Percentiles rank a stretch among this genome's conserved stretches.
These are phyloP conservation scores for Venturia aucupariae DNA, from an alignment of 2,329 filamentous ascomycete genomes.

Conservation along the genomic window DNA sequence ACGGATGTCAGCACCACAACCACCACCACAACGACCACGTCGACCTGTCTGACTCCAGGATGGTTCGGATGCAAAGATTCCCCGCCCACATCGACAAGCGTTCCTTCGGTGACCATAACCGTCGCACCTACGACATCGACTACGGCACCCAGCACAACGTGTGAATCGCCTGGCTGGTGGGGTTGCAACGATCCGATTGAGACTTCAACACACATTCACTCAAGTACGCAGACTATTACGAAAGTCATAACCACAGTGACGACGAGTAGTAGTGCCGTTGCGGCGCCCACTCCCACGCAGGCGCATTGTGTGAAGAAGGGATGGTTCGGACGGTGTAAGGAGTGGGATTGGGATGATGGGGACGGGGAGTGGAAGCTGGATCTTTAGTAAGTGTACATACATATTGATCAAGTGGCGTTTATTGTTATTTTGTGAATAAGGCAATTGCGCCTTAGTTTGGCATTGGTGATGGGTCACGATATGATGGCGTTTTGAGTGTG, in stretches of 20 bases:
- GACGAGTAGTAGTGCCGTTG: slow-evolving; percentile 11
- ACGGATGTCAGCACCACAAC: slow-evolving; percentile 42
- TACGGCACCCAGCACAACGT: slow-evolving; percentile 26
- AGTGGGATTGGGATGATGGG: slow-evolving; percentile 11
- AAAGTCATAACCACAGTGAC: slow-evolving; percentile 24
- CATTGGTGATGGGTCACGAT: background rate
- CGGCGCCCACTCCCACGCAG: background rate
- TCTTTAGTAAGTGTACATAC: background rate
- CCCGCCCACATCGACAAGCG: slow-evolving; percentile 20
- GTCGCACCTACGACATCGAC: slow-evolving; percentile 20
- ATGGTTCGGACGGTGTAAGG: slow-evolving; percentile 16
- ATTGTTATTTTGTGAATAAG: background rate
- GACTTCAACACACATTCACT: slow-evolving; percentile 12
- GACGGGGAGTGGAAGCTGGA: slow-evolving; percentile 9
- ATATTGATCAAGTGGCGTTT: background rate
- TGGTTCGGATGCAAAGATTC: slow-evolving; percentile 58
- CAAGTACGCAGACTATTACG: slow-evolving; percentile 25
- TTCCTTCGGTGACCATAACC: slow-evolving; percentile 20
- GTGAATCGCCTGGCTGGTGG: slow-evolving; percentile 39
- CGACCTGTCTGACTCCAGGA: slow-evolving; percentile 52
- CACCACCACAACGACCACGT: slow-evolving; percentile 25
- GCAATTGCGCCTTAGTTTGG: background rate
- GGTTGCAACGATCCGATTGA: slow-evolving; percentile 20
- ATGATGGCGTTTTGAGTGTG: background rate
- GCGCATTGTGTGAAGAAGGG: slow-evolving; percentile 10